phyloP scores from a whole-genome alignment of 148 eudicot species.

The Camellia japonica region DNA sequence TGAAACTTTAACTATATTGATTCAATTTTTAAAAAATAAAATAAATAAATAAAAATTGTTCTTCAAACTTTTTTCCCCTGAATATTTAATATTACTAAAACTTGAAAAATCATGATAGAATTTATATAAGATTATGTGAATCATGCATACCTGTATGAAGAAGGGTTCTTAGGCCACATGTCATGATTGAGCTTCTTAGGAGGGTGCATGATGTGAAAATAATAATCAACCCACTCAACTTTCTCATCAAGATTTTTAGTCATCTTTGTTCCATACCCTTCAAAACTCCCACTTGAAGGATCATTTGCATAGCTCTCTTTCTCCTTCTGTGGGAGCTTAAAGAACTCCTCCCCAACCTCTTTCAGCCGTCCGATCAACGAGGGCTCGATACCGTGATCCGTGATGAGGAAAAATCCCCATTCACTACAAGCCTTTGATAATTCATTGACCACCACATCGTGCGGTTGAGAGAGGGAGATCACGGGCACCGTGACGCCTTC shows the following conservation, averaged over 20 bases:
- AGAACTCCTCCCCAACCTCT: constrained; percentile 36
- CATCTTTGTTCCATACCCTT: constrained; percentile 50
- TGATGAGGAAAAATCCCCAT: constrained; percentile 40
- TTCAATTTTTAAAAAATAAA: neutral
- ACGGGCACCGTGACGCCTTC: constrained; percentile 38
- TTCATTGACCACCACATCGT: constrained; percentile 23
- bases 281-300: constrained; percentile 30
- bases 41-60: neutral
- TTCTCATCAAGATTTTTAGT: constrained; percentile 31
- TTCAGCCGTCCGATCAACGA: constrained; percentile 22
- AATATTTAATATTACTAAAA: neutral
- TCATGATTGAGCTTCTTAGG: constrained; percentile 35
- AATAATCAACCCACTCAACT: constrained; percentile 49
- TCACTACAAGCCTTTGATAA: constrained; percentile 31
- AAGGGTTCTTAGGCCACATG: constrained; percentile 42
- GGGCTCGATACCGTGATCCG: constrained; percentile 27
- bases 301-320: constrained; percentile 46
- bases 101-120: neutral
- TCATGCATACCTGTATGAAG: constrained; percentile 30
- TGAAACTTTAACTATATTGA: neutral
- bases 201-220: constrained; percentile 40
- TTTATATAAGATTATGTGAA: neutral
- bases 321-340: constrained; percentile 29
- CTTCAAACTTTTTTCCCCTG: neutral
- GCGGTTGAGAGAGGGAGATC: constrained; percentile 31